A percentile compares a stretch with the other conserved stretches of the same genome.
Conservation (phyloP, 768 basidiomycete genomes). For the Boletus rufocinnamomeus region DNA sequence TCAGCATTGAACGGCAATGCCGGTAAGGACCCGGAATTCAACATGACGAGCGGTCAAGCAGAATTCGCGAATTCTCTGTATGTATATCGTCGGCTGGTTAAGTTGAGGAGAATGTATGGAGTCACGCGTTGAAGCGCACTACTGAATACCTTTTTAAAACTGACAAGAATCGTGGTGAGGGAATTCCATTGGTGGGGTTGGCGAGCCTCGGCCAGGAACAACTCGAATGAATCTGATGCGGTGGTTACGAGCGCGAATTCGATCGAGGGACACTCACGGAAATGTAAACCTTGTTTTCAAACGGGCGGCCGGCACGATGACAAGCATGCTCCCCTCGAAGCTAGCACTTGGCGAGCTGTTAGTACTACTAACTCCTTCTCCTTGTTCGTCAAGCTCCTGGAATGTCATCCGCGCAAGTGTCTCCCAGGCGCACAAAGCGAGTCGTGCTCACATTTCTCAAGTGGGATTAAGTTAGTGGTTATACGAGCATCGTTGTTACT, state of each 20-base stretch:
- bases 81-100: neutral
- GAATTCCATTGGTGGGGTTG: neutral
- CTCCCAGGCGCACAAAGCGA: neutral
- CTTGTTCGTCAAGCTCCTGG: neutral
- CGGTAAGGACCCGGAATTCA: neutral
- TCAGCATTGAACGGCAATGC: slow-evolving; percentile 27
- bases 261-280: neutral
- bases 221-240: too few species aligned
- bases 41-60: slow-evolving; percentile 4
- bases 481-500: neutral
- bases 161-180: neutral
- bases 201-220: neutral
- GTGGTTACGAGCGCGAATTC: neutral
- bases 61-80: neutral
- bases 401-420: neutral
- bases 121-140: neutral
- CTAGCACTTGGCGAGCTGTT: neutral
- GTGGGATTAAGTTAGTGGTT: neutral
- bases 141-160: neutral
- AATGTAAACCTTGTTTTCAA: neutral
- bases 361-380: neutral
- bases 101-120: neutral
- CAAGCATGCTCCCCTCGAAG: neutral
- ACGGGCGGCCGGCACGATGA: too few species aligned
- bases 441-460: neutral